Base-by-base conservation (phyloP, 2,329 filamentous ascomycete species). In the Plectosphaerella plurivora region DNA sequence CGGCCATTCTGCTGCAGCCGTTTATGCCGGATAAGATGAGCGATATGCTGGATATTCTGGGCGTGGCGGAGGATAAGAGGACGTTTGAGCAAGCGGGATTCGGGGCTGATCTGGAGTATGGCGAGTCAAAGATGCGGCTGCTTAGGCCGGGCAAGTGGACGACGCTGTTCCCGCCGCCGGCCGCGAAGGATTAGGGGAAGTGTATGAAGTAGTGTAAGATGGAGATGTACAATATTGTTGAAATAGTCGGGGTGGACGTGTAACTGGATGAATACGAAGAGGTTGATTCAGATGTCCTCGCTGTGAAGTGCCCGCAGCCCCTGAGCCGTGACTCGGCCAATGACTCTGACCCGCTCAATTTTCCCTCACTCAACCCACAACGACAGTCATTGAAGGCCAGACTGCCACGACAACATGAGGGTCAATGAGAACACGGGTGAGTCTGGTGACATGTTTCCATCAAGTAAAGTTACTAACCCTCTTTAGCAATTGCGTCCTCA, bases 1-100 rank as follows among this genome's bases (percentile, higher is more conserved):
- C 78, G 1, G 90, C 86, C 14, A 96, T 99, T 60, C 74, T 97
- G 46, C 73, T 99, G 45, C 92, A 96, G 68, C 91, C 94, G 1
- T 89, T 92, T 63, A 96, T 99, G 80, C 94, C 94, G 0, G 76
- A 73, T 41, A 96, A 95, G 68, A 81, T 90, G 46, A 70, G 71
- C 11, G 73, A 82, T 58, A 69, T 97, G 33, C 79, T 99, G 1
- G 87, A 96, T 65, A 80, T 87, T 62, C 73, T 99, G 9, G 87
- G 88, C 1, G 91, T 99, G 5, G 71, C 74, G 3, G 65, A 73
- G 9, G 75, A 80, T 10, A 81, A 79, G 50, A 79, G 93, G 52
- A 79, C 74, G 0, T 80, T 91, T 54, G 73, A 78, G 16, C 79
- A 83, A 64, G 87, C 90, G 5, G 65, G 59, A 24, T 71, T 85